Evolutionary conservation across 805 yeast species (phyloP).

Genomic region (Suhomyces sp.): DNA sequence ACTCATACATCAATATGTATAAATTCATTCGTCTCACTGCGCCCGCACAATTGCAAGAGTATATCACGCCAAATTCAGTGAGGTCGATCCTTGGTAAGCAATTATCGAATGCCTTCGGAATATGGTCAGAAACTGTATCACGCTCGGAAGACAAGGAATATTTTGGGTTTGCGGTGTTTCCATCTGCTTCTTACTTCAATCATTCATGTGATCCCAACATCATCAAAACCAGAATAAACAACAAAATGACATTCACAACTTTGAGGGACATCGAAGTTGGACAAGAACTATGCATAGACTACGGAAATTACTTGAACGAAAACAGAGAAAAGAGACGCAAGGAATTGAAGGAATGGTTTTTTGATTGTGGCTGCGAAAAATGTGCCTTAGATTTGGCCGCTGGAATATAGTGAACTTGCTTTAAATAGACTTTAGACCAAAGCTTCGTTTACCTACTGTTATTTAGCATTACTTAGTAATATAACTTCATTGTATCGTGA

Average conservation of each 20-base stretch:
- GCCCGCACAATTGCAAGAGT: conserved; percentile 32
- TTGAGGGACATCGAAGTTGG: conserved; percentile 37
- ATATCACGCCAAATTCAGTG: conserved; percentile 38
- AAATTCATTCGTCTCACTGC: conserved; percentile 45
- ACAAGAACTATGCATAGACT: conserved; percentile 59
- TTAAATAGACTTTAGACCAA: no score
- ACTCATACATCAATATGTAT: conserved; percentile 48
- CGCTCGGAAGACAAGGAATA: conserved; percentile 50
- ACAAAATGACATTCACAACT: conserved; percentile 45
- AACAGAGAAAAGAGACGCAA: conserved; percentile 39
- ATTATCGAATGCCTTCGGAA: conserved; percentile 68
- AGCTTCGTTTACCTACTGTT: no score
- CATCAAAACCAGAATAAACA: conserved; percentile 40
- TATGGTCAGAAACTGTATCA: conserved; percentile 48
- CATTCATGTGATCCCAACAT: conserved; percentile 65
- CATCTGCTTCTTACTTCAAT: conserved; percentile 66
- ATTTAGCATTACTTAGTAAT: no score
- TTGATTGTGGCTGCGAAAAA: conserved; percentile 51
- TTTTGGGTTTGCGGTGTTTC: conserved; percentile 59
- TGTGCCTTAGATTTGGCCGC: conserved; percentile 30
- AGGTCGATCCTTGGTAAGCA: conserved; percentile 56
- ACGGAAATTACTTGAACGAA: conserved; percentile 52
- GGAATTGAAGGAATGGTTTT: conserved; percentile 56
- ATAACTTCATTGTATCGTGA: conserved; percentile 39
- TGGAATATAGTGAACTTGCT: neutral